phyloP scores from a whole-genome alignment of 2,329 filamentous ascomycete species.

The Penicillium freii region DNA sequence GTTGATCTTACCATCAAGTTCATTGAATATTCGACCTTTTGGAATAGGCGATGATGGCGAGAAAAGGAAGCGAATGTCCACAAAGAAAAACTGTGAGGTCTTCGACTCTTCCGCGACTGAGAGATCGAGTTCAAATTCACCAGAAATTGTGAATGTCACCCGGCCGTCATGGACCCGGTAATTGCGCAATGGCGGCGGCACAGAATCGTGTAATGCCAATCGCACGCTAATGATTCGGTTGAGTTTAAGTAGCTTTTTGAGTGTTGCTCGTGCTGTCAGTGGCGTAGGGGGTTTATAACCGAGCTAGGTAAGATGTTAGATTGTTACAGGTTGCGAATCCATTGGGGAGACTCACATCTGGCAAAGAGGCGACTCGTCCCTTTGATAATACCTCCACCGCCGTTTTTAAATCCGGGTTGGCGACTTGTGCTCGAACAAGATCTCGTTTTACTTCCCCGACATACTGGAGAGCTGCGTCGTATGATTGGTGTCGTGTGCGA shows the following conservation, averaged over 20 bases:
- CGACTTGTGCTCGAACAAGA: slow-evolving; percentile 70
- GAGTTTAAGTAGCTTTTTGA: slow-evolving; percentile 73
- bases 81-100: slow-evolving; percentile 84
- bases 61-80: slow-evolving; percentile 85
- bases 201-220: slow-evolving; percentile 78
- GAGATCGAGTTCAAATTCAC: slow-evolving; percentile 90
- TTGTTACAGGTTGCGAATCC: slow-evolving; percentile 2
- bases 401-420: slow-evolving; percentile 86
- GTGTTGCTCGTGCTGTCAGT: slow-evolving; percentile 67
- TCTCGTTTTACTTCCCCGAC: slow-evolving; percentile 72
- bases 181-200: slow-evolving; percentile 73
- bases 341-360: slow-evolving; percentile 60
- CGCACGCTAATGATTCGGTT: slow-evolving; percentile 80
- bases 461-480: slow-evolving; percentile 59
- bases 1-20: slow-evolving; percentile 72
- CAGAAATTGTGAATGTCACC: slow-evolving; percentile 77
- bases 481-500: slow-evolving; percentile 60
- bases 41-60: slow-evolving; percentile 66
- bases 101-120: slow-evolving; percentile 84
- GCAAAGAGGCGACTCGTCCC: slow-evolving; percentile 73
- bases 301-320: slow-evolving; percentile 50
- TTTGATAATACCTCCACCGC: slow-evolving; percentile 81
- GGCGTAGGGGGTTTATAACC: slow-evolving; percentile 73
- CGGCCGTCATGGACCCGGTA: slow-evolving; percentile 82
- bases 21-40: slow-evolving; percentile 59